Conservation (phyloP, 495 filamentous ascomycete species). For the Aspergillus cristatus region DNA sequence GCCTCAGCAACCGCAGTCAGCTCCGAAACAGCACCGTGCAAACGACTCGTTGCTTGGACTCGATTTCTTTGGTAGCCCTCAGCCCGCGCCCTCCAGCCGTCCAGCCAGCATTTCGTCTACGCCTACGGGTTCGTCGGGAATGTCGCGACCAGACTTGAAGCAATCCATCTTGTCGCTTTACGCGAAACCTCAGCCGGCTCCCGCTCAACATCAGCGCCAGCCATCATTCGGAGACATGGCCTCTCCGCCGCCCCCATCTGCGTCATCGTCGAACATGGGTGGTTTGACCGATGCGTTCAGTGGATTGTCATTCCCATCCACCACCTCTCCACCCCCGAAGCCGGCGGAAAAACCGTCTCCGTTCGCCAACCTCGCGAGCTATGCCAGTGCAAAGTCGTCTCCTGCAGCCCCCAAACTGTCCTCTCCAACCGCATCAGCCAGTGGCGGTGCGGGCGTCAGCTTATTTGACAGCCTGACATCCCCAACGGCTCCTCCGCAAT, state of each 20-base stretch:
- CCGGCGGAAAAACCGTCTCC: conserved; percentile 51
- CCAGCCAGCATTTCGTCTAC: conserved; percentile 64
- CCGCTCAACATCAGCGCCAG: conserved; percentile 47
- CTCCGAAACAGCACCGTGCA: conserved; percentile 57
- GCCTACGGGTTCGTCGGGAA: conserved; percentile 41
- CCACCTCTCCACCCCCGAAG: conserved; percentile 43
- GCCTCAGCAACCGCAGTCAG: conserved; percentile 49
- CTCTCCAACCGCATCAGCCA: conserved; percentile 43
- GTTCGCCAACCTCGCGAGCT: conserved; percentile 63
- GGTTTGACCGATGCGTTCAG: conserved; percentile 85
- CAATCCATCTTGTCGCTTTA: conserved; percentile 96
- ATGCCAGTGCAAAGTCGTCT: conserved; percentile 47
- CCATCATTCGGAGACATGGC: conserved; percentile 61
- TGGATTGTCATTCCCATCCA: conserved; percentile 60
- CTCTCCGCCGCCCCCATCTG: conserved; percentile 40
- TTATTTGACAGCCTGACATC: conserved; percentile 73
- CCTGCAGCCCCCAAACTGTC: conserved; percentile 43
- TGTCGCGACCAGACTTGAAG: conserved; percentile 88
- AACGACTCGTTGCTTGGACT: conserved; percentile 84
- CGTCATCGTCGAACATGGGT: conserved; percentile 49
- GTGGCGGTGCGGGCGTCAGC: conserved; percentile 47
- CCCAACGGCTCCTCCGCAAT: conserved; percentile 32
- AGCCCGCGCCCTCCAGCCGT: conserved; percentile 53
- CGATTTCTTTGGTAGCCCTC: conserved; percentile 76
- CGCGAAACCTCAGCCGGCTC: conserved; percentile 62